A percentile compares a stretch with the other conserved stretches of the same genome.
phyloP scores from a whole-genome alignment of 768 basidiomycete species.

The Psilocybe tampanensis region DNA sequence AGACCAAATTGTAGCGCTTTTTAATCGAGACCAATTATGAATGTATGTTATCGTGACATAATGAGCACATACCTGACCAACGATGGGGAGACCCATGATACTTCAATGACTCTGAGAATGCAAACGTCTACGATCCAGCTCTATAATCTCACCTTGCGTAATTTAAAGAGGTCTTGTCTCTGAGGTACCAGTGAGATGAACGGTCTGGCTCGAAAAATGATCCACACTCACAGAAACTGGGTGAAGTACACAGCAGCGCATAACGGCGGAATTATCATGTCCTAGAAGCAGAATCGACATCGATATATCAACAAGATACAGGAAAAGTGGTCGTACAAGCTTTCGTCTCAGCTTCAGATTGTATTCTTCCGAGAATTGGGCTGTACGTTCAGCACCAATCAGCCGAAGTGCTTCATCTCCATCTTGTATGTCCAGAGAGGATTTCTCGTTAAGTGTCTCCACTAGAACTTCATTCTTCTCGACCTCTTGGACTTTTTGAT shows the following conservation, averaged over 20 bases:
- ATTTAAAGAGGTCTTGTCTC: slow-evolving; percentile 71
- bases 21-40: neutral
- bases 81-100: slow-evolving; percentile 69
- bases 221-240: slow-evolving; percentile 54
- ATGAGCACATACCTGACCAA: slow-evolving; percentile 46
- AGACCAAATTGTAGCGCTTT: slow-evolving; percentile 66
- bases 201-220: neutral
- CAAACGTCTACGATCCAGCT: neutral
- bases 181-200: slow-evolving; percentile 18
- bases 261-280: slow-evolving; percentile 26
- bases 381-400: slow-evolving; percentile 53
- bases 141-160: slow-evolving; percentile 55
- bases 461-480: slow-evolving; percentile 18
- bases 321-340: slow-evolving; percentile 40
- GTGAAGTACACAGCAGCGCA: slow-evolving; percentile 49
- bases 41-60: neutral
- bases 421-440: slow-evolving; percentile 39
- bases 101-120: slow-evolving; percentile 25
- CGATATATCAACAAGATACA: neutral
- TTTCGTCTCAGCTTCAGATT: slow-evolving; percentile 59
- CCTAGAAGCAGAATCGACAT: slow-evolving; percentile 12
- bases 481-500: slow-evolving; percentile 17
- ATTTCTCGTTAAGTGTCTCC: slow-evolving; percentile 34
- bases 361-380: slow-evolving; percentile 62
- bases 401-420: slow-evolving; percentile 66